Base-by-base conservation (phyloP, 768 basidiomycete genomes). In the Suillus decipiens region DNA sequence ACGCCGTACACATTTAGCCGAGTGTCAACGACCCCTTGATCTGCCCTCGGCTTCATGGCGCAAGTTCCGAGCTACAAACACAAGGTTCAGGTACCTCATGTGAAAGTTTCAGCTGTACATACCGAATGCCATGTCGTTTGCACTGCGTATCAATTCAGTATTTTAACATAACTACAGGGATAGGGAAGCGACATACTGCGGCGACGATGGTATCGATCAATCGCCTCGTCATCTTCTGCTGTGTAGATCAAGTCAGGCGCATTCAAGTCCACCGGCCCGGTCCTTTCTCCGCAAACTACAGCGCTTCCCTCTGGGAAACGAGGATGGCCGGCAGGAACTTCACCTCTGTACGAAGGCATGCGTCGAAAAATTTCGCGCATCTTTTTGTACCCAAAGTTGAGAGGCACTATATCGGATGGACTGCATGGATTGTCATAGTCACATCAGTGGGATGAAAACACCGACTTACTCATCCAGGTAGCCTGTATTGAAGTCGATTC, bases 1-100 rank as follows among this genome's bases (percentile, higher is more conserved):
- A 84, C 78, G 0, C 86, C 87, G 64, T 89, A 88, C 15, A 90
- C 87, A 64, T 86, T 86, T 48, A 89, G 73, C 22, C 75, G 75
- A 36, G 81, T 56, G 67, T 90, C 86, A 10, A 90, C 84, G 3
- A 89, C 89, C 11, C 88, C 88, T 8, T 82, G 82, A 50, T 79
- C 60, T 19, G 82, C 78, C 22, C 81, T 80, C 1, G 86, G 80
- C 69, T 86, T 88, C 87, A 89, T 89, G 1, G 86, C 82, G 63
- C 87, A 89, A 0, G 87, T 89, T 45, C 87, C 87, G 15, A 86
- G 77, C 86, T 88, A 61, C 2, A 48, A 2, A 47, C 36, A 34
- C 17, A 53, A 76, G 61, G 70, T 74, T 31, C 69, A 66, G 60
- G 73, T 24, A 14, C 41, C 57, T 56, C 57, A 31, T 31, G 50